Percentiles rank a stretch among this genome's conserved stretches.
phyloP scores from a whole-genome alignment of 768 basidiomycete genomes.

The Cystofilobasidium ferigula region DNA sequence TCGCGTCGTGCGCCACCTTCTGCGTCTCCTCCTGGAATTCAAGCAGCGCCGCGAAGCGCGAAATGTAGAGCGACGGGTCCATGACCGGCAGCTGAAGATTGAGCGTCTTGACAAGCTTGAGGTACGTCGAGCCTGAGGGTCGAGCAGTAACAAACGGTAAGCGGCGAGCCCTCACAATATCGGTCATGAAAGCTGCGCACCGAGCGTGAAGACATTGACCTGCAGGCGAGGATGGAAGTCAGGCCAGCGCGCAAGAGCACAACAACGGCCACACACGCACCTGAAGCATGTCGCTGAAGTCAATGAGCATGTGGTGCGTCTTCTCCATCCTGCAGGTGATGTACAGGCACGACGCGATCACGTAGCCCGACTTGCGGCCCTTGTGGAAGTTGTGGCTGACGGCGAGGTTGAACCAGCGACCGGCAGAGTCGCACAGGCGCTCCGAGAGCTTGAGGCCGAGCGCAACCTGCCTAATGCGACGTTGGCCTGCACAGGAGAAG shows the following conservation, averaged over 20 bases:
- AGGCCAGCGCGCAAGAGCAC: background rate
- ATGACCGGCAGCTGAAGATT: conserved; percentile 62
- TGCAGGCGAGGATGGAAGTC: conserved; percentile 34
- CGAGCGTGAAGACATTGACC: conserved; percentile 97
- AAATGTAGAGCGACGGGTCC: conserved; percentile 93
- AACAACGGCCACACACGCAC: conserved; percentile 38
- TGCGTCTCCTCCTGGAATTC: conserved; percentile 93
- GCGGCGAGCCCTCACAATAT: background rate
- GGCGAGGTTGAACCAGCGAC: conserved; percentile 80
- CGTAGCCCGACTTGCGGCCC: conserved; percentile 80
- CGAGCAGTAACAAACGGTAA: no score
- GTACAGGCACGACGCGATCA: conserved; percentile 92
- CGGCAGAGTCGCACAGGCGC: conserved; percentile 65
- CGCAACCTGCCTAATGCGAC: conserved; percentile 73
- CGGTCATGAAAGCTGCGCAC: no score
- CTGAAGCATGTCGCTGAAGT: conserved; percentile 92
- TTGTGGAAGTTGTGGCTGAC: conserved; percentile 89
- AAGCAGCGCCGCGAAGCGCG: conserved; percentile 83
- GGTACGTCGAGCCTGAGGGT: conserved; percentile 63
- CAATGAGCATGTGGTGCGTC: conserved; percentile 94
- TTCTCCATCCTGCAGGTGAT: conserved; percentile 85
- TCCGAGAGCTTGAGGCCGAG: conserved; percentile 67
- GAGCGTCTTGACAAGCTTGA: conserved; percentile 77
- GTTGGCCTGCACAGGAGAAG: conserved; percentile 58
- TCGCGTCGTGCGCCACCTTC: conserved; percentile 82